Percentiles rank a stretch among this genome's conserved stretches.
Evolutionary conservation across 1,284 basidiomycete genomes (phyloP).

Genomic region (Xerocomus minutiporus): DNA sequence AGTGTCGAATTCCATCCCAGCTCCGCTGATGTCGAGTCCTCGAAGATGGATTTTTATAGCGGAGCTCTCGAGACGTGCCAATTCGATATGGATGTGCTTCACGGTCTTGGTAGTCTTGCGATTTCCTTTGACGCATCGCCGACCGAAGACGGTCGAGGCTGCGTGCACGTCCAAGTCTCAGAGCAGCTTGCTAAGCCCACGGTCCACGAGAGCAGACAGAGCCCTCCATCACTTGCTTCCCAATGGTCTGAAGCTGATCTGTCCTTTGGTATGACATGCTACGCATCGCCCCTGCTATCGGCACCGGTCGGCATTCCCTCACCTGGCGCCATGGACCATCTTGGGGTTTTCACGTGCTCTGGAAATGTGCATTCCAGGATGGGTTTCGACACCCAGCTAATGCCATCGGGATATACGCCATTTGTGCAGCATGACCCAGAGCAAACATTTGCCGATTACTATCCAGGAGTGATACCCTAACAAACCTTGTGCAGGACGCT

Average conservation of each 20-base stretch:
- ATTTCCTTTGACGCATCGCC: slow-evolving; percentile 67
- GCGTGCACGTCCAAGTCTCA: slow-evolving; percentile 64
- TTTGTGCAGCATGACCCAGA: slow-evolving; percentile 32
- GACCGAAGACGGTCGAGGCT: slow-evolving; percentile 64
- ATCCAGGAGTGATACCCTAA: slow-evolving; percentile 38
- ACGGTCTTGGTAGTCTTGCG: slow-evolving; percentile 53
- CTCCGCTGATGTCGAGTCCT: slow-evolving; percentile 36
- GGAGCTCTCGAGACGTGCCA: slow-evolving; percentile 43
- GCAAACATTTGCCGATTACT: slow-evolving; percentile 35
- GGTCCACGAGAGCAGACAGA: slow-evolving; percentile 25
- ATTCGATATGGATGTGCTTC: slow-evolving; percentile 46
- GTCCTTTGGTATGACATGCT: slow-evolving; percentile 22
- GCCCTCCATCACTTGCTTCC: slow-evolving; percentile 29
- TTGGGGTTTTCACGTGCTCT: slow-evolving; percentile 22
- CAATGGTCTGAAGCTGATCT: slow-evolving; percentile 24
- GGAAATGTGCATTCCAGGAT: slow-evolving; percentile 18
- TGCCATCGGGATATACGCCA: slow-evolving; percentile 23
- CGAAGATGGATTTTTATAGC: slow-evolving; percentile 28
- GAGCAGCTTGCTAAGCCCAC: slow-evolving; percentile 38
- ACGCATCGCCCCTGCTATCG: slow-evolving; percentile 32
- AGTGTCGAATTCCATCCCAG: slow-evolving; percentile 52
- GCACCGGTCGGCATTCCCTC: slow-evolving; percentile 18
- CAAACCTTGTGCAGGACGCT: slow-evolving; percentile 8
- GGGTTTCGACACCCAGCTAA: slow-evolving; percentile 22
- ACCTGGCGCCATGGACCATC: slow-evolving; percentile 21